A percentile compares a stretch with the other conserved stretches of the same genome.
Conservation (phyloP, 1,284 basidiomycete genomes). For the Chalciporus sp. region DNA sequence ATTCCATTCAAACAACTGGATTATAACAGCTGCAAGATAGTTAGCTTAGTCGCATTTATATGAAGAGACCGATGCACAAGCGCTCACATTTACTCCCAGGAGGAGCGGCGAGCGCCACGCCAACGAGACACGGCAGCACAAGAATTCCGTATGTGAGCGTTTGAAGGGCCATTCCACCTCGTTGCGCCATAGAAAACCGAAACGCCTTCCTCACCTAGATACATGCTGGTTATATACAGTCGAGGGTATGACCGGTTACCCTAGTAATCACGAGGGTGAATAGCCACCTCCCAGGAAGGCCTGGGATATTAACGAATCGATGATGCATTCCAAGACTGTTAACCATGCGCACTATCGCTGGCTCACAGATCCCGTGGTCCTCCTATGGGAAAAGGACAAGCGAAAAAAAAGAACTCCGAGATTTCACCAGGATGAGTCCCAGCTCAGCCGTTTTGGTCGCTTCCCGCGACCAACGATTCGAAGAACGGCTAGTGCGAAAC, state of each 20-base stretch:
- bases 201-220: not conserved
- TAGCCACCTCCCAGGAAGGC: not conserved
- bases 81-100: not conserved
- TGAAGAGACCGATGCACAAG: not conserved
- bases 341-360: not conserved
- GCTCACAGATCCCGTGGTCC: not conserved
- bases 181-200: not conserved
- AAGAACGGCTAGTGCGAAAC: too few species aligned
- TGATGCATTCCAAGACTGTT: not conserved
- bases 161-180: not conserved
- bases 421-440: not conserved
- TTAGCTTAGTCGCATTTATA: not conserved
- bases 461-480: too few species aligned
- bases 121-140: not conserved
- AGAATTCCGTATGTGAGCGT: not conserved
- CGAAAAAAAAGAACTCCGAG: not conserved
- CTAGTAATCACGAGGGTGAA: not conserved
- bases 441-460: too few species aligned
- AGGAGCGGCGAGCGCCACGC: not conserved
- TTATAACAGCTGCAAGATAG: conserved; percentile 40
- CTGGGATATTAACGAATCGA: too few species aligned
- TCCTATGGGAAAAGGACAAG: not conserved
- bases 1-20: conserved; percentile 62
- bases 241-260: not conserved
- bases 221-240: not conserved